phyloP scores from a whole-genome alignment of 2,329 filamentous ascomycete genomes.

The Colletotrichum sp. region DNA sequence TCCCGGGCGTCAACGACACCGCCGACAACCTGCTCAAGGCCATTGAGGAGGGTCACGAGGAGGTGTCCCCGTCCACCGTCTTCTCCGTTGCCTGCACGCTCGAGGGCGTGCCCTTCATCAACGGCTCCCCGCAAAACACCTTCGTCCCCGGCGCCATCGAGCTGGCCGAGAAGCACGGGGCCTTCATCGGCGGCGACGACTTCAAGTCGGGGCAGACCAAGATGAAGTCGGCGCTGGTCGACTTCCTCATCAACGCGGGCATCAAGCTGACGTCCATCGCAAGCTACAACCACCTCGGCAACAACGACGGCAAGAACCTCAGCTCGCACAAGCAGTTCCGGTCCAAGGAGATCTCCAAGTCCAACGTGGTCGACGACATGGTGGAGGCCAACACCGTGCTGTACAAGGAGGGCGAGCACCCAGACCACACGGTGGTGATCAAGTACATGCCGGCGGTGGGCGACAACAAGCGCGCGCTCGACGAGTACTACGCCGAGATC shows the following conservation, averaged over 20 bases:
- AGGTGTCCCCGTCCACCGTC: slow-evolving; percentile 93
- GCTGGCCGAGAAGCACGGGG: slow-evolving; percentile 83
- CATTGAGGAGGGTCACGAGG: slow-evolving; percentile 85
- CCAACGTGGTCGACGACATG: slow-evolving; percentile 99
- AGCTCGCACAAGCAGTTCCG: slow-evolving; percentile 98
- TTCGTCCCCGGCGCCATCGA: slow-evolving; percentile 93
- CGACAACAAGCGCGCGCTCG: slow-evolving; percentile 97
- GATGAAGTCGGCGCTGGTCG: slow-evolving; percentile 99
- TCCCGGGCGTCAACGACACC: slow-evolving; percentile 92
- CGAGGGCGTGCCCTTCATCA: slow-evolving; percentile 93
- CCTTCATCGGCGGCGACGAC: slow-evolving; percentile 97
- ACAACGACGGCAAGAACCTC: slow-evolving; percentile 99
- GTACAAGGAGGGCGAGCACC: slow-evolving; percentile 91
- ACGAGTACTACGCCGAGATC: slow-evolving; percentile 99
- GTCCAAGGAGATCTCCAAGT: slow-evolving; percentile 99
- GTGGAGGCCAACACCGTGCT: slow-evolving; percentile 92
- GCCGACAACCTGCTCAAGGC: slow-evolving; percentile 90
- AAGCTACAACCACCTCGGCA: slow-evolving; percentile 98
- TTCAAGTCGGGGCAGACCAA: slow-evolving; percentile 99
- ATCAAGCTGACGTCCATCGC: slow-evolving; percentile 99
- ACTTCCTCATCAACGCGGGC: slow-evolving; percentile 97
- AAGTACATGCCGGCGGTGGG: slow-evolving; percentile 99
- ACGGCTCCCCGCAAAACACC: slow-evolving; percentile 98
- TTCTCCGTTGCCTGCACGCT: slow-evolving; percentile 95
- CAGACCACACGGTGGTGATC: slow-evolving; percentile 98